Evolutionary conservation across 148 eudicot species (phyloP).

Genomic region (Rhododendron molle): DNA sequence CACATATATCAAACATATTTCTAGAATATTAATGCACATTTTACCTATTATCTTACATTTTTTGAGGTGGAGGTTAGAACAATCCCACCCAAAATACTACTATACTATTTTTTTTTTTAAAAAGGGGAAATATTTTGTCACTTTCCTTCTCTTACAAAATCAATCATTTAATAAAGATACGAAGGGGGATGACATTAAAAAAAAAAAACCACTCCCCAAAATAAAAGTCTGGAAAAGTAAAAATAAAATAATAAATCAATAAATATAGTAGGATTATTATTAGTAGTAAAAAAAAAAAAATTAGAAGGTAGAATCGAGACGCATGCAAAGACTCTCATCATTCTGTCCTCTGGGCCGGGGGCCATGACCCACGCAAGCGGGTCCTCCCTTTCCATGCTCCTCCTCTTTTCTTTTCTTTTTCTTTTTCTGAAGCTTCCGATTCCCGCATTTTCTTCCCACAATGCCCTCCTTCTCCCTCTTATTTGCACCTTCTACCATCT

Average conservation of each 20-base stretch:
- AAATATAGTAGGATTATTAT: no score
- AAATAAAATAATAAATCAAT: no score
- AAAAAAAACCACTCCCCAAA: no score
- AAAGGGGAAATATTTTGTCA: no score
- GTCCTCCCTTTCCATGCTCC: slow-evolving; percentile 25
- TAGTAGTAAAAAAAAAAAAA: not conserved
- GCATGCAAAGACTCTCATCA: slow-evolving; percentile 48
- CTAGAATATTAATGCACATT: accelerated
- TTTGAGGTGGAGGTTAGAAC: no score
- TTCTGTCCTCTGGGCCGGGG: slow-evolving; percentile 23
- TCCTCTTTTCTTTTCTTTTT: not conserved
- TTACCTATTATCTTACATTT: no score
- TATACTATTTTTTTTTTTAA: no score
- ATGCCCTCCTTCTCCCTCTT: not conserved
- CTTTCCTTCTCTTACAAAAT: no score
- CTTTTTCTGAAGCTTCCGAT: slow-evolving; percentile 8
- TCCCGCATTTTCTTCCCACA: slow-evolving; percentile 4
- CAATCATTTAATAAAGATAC: no score
- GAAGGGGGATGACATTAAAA: no score
- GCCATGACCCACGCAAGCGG: slow-evolving; percentile 26
- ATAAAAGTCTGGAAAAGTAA: not conserved
- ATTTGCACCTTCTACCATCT: not conserved
- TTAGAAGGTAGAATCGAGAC: slow-evolving; percentile 33
- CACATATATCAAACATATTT: no score
- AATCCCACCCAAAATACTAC: no score